Base-by-base conservation (phyloP, 768 basidiomycete genomes). In the Kwoniella botswanensis region DNA sequence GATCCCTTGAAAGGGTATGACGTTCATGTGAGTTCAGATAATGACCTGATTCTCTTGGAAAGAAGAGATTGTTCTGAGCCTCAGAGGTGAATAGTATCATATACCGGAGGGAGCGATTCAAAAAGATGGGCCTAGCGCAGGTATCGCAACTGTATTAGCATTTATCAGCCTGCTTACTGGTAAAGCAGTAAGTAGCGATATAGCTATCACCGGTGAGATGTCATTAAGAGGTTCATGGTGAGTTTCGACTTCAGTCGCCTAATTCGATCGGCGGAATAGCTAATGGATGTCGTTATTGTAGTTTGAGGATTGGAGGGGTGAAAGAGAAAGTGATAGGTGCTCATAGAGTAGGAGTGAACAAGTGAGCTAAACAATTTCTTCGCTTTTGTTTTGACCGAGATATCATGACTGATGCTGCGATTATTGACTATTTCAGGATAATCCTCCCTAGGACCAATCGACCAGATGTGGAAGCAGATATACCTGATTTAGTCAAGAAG, bases 151-250 rank as follows among this genome's bases (percentile, higher is more conserved):
- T 89, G 89, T 89, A 2, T 92, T 93, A 76, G 94, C 94, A 4
- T 88, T 97, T 64, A 90, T 95, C 17, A 94, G 93, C 4, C 85
- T 95, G 15, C 85, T 96, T 26, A 92, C 90, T 0, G 92, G 91
- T 0, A 88, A 89, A 12, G 88, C 88, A 63, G 89, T 93, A 5
- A 88, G 91, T 4, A 86, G 89, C 18, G 87, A 89, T 72, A 85
- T 90, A 18, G 94, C 94, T 0, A 92, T 96, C 90, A 96, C 94
- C 0, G 94, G 94, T 63, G 94, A 96, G 89, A 91, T 95, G 64
- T 96, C 94, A 0, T 67, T 81, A 22, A 58, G 80, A 15, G 80
- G 80, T 1, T 70, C 74, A 29, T 72, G 79, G 77, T 79, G 56
- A 73, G 77, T 74, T 22, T 43, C 21, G 24, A 18, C 13, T 59